Evolutionary conservation across 208 protist species (phyloP), one percentile per base, ranked within the genome.

Genomic region (Phytomonas sp.): DNA sequence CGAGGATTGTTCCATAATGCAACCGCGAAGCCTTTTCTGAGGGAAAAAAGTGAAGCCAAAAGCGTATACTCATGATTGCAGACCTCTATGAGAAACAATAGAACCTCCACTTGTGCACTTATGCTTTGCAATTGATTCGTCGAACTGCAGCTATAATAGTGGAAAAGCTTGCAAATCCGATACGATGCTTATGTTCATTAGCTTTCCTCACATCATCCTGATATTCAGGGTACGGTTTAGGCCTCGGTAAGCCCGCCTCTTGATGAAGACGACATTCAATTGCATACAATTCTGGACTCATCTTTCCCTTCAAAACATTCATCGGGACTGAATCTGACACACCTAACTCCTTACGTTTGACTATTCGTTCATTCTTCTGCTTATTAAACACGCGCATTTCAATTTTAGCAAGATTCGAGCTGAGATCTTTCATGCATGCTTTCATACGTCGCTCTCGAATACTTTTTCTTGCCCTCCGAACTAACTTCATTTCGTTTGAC

Each of bases 371-470:
- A 30, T 81, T 72, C 74, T 90, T 91, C 65, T 89, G 81, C 66
- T 71, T 69, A 60, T 70, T 71, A 66, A 87, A 93, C 9, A 93
- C 87, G 29, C 83, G 75, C 78, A 85, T 85, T 69, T 96, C 91
- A 36, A 96, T 88, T 77, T 93, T 93, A 17, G 85, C 79, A 2
- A 94, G 70, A 65, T 96, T 96, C 15, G 82, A 43, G 62, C 70
- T 91, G 3, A 96, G 77, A 61, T 96, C 91, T 63, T 87, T 91
- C 60, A 93, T 78, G 76, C 88, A 96, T 43, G 81, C 86, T 74
- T 88, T 91, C 91, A 96, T 96, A 26, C 88, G 85, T 32, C 91
- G 79, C 72, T 96, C 88, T 23, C 81, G 81, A 68, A 96, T 91
- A 71, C 86, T 93, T 80, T 96, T 96, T 23, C 91, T 77, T 32